Evolutionary conservation across 768 basidiomycete genomes (phyloP).

Genomic region (Saitozyma sp.): DNA sequence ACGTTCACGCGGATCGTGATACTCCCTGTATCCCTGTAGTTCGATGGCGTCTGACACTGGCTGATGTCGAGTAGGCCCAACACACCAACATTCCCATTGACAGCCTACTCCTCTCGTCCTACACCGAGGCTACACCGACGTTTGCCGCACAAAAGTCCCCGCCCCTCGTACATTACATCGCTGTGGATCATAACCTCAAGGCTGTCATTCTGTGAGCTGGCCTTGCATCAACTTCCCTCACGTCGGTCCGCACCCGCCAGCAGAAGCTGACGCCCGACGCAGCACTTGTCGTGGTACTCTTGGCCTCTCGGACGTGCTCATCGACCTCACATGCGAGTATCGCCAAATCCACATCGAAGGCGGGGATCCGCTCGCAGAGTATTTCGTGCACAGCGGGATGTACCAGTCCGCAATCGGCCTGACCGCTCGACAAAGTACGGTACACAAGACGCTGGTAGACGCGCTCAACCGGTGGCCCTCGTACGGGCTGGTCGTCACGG

Average conservation of each 20-base stretch:
- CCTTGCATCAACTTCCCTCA: background rate
- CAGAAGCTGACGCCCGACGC: constrained; percentile 2
- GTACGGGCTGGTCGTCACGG: constrained; percentile 52
- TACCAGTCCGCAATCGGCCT: constrained; percentile 45
- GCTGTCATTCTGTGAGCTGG: constrained; percentile 48
- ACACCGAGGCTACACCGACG: constrained; percentile 43
- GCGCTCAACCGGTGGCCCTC: constrained; percentile 46
- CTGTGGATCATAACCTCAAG: constrained; percentile 49
- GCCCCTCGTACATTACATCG: constrained; percentile 50
- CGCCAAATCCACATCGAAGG: constrained; percentile 40
- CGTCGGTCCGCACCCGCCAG: background rate
- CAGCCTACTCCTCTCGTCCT: constrained; percentile 51
- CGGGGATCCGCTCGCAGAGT: constrained; percentile 40
- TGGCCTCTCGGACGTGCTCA: constrained; percentile 53
- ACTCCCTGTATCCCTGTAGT: background rate
- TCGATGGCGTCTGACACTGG: background rate
- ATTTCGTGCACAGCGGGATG: constrained; percentile 52
- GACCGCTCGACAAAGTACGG: constrained; percentile 41
- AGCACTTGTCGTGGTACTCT: constrained; percentile 52
- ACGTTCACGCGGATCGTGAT: constrained; percentile 2
- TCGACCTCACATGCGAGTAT: constrained; percentile 54
- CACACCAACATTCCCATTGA: constrained; percentile 54
- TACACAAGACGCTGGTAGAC: constrained; percentile 49
- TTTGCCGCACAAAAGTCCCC: constrained; percentile 39
- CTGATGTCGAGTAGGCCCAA: constrained; percentile 35